Evolutionary conservation across 1,284 basidiomycete species (phyloP).

Genomic region (Cutaneotrichosporon cutaneum): DNA sequence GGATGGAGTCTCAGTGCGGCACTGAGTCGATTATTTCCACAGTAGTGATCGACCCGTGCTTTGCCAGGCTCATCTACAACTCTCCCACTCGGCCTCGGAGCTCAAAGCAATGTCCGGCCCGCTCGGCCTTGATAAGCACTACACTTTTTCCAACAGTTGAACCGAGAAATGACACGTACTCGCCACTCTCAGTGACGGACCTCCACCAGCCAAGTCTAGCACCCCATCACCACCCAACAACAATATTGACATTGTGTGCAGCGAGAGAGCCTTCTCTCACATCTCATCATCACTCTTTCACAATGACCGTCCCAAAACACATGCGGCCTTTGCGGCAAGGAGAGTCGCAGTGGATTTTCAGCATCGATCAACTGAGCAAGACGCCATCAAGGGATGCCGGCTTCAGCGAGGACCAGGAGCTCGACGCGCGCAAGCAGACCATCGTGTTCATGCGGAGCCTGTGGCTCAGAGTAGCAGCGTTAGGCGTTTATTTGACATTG

Average conservation of each 20-base stretch:
- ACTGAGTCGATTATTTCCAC: constrained; percentile 4
- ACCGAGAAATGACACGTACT: background rate
- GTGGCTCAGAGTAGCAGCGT: constrained; percentile 22
- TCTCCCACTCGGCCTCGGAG: background rate
- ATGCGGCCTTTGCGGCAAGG: constrained; percentile 36
- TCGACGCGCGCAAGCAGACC: constrained; percentile 31
- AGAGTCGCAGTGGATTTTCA: constrained; percentile 46
- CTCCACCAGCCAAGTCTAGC: background rate
- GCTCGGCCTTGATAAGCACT: background rate
- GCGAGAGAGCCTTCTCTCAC: background rate
- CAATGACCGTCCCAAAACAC: background rate
- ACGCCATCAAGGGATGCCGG: constrained; percentile 40
- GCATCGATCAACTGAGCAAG: constrained; percentile 20
- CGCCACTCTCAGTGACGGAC: background rate
- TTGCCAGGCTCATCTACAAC: background rate
- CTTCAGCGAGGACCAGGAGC: constrained; percentile 32
- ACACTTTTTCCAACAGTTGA: background rate
- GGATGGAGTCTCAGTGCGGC: background rate
- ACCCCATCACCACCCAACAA: background rate
- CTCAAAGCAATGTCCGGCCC: background rate
- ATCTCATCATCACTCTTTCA: background rate
- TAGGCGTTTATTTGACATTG: background rate
- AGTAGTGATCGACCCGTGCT: background rate
- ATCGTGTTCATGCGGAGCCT: constrained; percentile 26
- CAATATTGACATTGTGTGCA: background rate